These are phyloP conservation scores for Clavispora santaluciae DNA, from an alignment of 805 yeast genomes.

Conservation along the genomic window DNA sequence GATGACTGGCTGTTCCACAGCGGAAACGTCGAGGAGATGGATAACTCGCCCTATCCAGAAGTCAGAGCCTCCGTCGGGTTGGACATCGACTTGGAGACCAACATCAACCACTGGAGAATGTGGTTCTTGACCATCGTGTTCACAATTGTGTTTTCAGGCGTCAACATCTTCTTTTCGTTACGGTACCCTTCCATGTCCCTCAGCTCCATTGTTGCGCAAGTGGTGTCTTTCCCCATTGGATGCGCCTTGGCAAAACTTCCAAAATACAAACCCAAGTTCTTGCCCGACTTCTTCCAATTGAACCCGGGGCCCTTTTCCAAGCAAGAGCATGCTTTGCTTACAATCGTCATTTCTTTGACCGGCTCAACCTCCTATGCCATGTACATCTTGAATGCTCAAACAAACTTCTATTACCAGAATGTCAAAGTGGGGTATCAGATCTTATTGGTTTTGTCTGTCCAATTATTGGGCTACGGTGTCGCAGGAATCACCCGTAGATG, in stretches of 20 bases:
- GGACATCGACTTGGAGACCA: constrained; percentile 14
- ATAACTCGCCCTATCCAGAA: constrained; percentile 19
- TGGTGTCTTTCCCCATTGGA: constrained; percentile 22
- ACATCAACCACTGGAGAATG: constrained; percentile 17
- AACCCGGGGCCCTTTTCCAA: constrained; percentile 19
- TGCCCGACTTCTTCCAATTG: constrained; percentile 15
- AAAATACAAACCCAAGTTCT: constrained; percentile 5
- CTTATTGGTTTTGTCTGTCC: constrained; percentile 27
- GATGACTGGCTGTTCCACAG: constrained; percentile 3
- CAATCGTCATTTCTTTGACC: constrained; percentile 17
- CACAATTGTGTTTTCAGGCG: constrained; percentile 23
- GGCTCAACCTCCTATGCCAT: constrained; percentile 16
- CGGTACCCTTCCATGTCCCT: constrained; percentile 23
- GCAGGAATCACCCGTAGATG: constrained; percentile 23
- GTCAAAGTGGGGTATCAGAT: constrained; percentile 22
- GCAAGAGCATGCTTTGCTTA: constrained; percentile 11
- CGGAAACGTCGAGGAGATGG: constrained; percentile 1
- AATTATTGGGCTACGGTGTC: constrained; percentile 24
- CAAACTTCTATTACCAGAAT: constrained; percentile 10
- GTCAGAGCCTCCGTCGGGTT: constrained; percentile 20
- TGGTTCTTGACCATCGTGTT: constrained; percentile 18
- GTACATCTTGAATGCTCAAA: constrained; percentile 17
- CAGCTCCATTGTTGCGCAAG: constrained; percentile 21
- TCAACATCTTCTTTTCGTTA: constrained; percentile 22
- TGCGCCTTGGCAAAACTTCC: constrained; percentile 14